Conservation (phyloP, 495 filamentous ascomycete species). For the Thozetella sp. region DNA sequence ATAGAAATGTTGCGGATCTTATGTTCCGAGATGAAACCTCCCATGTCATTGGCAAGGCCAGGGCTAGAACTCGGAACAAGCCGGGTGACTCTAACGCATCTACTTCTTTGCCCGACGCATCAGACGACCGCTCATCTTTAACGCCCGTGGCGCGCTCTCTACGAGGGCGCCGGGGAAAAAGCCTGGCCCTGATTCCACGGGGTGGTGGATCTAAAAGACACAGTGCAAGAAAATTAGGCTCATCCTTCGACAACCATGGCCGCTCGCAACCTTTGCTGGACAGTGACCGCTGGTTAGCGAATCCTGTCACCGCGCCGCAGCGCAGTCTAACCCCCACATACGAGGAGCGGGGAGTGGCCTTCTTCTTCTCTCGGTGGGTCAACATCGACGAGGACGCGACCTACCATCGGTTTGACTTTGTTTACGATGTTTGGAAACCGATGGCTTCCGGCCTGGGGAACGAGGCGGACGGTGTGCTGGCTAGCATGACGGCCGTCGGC, state of each 20-base stretch:
- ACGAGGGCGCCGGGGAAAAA: background rate
- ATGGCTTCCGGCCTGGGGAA: conserved; percentile 13
- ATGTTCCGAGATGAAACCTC: conserved; percentile 76
- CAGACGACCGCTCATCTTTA: background rate
- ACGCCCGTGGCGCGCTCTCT: background rate
- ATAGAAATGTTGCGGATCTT: conserved; percentile 66
- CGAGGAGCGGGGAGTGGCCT: conserved; percentile 34
- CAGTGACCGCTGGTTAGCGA: conserved; percentile 30
- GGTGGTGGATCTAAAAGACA: background rate
- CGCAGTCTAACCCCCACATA: conserved; percentile 28
- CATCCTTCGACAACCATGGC: conserved; percentile 16
- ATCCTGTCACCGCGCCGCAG: conserved; percentile 23
- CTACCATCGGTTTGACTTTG: conserved; percentile 41
- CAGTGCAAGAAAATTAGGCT: background rate
- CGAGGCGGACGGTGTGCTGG: conserved; percentile 31
- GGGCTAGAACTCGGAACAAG: conserved; percentile 34
- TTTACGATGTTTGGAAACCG: conserved; percentile 38
- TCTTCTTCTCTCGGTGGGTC: conserved; percentile 39
- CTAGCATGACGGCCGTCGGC: conserved; percentile 50
- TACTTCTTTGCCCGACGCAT: background rate
- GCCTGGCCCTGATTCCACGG: background rate
- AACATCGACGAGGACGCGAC: conserved; percentile 28
- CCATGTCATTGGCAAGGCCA: conserved; percentile 65
- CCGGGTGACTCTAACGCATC: too few relatives aligned
- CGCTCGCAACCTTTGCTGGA: conserved; percentile 30